Conservation (phyloP, 2,329 filamentous ascomycete species). For the Beauveria bassiana region DNA sequence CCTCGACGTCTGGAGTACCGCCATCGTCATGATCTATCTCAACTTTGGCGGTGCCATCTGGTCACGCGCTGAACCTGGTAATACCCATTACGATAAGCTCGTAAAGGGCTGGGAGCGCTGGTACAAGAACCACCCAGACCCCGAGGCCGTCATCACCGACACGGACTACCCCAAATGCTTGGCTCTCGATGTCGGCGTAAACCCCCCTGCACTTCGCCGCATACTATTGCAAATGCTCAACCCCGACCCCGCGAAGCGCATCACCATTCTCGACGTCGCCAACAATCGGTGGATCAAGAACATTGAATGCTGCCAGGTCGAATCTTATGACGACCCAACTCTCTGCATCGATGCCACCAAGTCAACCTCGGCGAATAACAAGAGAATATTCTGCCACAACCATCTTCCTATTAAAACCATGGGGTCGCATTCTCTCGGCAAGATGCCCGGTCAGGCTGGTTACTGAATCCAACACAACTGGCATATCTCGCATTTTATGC, state of each 20-base stretch:
- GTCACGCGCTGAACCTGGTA: slow-evolving; percentile 54
- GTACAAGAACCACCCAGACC: slow-evolving; percentile 44
- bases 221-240: slow-evolving; percentile 77
- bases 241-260: slow-evolving; percentile 63
- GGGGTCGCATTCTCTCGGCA: slow-evolving; percentile 41
- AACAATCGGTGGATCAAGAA: slow-evolving; percentile 65
- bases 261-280: slow-evolving; percentile 60
- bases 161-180: slow-evolving; percentile 57
- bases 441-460: slow-evolving; percentile 48
- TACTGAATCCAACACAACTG: slow-evolving; percentile 30
- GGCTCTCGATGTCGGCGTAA: slow-evolving; percentile 57
- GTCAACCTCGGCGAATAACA: slow-evolving; percentile 36
- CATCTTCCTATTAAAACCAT: slow-evolving; percentile 43
- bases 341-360: slow-evolving; percentile 55
- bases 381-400: slow-evolving; percentile 52
- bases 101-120: slow-evolving; percentile 62
- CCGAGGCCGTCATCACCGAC: slow-evolving; percentile 38
- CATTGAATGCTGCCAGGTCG: slow-evolving; percentile 71
- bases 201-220: slow-evolving; percentile 60
- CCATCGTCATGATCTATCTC: slow-evolving; percentile 74
- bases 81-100: slow-evolving; percentile 57
- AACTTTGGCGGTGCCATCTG: slow-evolving; percentile 67
- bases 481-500: neutral
- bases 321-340: slow-evolving; percentile 59
- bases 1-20: slow-evolving; percentile 80